Base-by-base conservation (phyloP, 2,329 filamentous ascomycete genomes). In the Aquanectria penicillioides region DNA sequence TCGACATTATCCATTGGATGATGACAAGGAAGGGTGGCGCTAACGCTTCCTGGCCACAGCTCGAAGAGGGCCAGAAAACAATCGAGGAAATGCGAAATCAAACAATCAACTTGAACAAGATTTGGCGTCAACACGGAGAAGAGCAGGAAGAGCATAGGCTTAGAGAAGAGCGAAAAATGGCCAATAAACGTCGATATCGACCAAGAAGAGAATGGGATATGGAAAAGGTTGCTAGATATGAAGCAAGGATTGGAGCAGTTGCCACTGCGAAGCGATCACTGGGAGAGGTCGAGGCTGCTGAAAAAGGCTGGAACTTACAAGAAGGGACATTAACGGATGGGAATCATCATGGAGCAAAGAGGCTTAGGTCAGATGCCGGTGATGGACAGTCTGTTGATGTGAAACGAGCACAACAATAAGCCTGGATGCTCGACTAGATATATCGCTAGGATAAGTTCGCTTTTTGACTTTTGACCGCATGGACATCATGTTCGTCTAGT, bases 171-270 rank as follows among this genome's bases (percentile, higher is more conserved):
- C 54, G 57, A 20, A 63, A 65, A 9, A 46, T 59, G 26, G 66
- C 63, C 15, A 70, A 65, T 37, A 71, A 71, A 31, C 50, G 55
- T n/a, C 63, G 62, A 37, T 71, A 68, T 33, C 51, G 61, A 11
- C 63, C 63, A n/a, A 54, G 66, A 36, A 57, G 65, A 9, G 51
- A 68, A 18, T 56, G 63, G 25, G 56, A 51, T 12, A 66, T 44
- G 46, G 66, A 69, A 36, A 62, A 58, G 43, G 57, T 57, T 20
- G 59, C 62, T 17, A 41, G 51, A 20, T 53, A 41, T 22, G 37
- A 31, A 23, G 47, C n/a, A n/a, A n/a, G n/a, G n/a, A n/a, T n/a
- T n/a, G n/a, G n/a, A n/a, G n/a, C n/a, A n/a, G n/a, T n/a, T n/a
- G n/a, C 44, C 13, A n/a, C 15, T 5, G 26, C 20, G 22, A 59